Conservation (phyloP, 306 rosid species). For the Herpetospermum pedunculosum region DNA sequence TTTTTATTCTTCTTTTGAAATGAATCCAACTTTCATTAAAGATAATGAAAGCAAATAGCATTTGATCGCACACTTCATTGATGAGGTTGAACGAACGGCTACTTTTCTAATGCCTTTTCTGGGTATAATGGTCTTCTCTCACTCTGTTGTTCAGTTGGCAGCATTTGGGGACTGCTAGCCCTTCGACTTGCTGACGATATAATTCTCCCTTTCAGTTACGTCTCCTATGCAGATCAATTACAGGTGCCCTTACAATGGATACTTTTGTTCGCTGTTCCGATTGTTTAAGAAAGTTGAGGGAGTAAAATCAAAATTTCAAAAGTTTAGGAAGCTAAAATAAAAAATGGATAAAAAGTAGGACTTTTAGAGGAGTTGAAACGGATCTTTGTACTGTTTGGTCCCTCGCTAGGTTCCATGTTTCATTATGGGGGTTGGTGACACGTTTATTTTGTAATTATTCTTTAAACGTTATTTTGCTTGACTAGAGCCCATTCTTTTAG, state of each 20-base stretch:
- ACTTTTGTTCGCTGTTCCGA: background rate
- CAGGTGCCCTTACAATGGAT: constrained; percentile 28
- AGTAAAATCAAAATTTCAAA: background rate
- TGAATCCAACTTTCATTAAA: background rate
- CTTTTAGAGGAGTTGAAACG: too few species aligned
- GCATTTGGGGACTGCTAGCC: constrained; percentile 86
- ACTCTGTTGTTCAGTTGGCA: constrained; percentile 45
- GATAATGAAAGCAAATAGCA: background rate
- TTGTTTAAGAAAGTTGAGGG: background rate
- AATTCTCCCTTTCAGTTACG: constrained; percentile 60
- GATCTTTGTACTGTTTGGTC: too few species aligned
- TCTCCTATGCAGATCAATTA: constrained; percentile 62
- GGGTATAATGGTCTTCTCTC: background rate
- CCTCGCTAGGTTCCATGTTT: too few species aligned
- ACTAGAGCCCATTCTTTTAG: too few species aligned
- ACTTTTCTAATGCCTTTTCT: background rate
- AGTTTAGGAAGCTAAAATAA: background rate
- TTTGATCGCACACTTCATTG: background rate
- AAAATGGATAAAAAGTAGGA: background rate
- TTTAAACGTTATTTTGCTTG: too few species aligned
- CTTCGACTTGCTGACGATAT: constrained; percentile 74
- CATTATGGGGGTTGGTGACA: too few species aligned
- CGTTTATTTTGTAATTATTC: too few species aligned
- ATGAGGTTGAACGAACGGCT: background rate
- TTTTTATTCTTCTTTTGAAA: background rate